Conservation (phyloP, 2,329 filamentous ascomycete species). For the Fusarium miscanthi region DNA sequence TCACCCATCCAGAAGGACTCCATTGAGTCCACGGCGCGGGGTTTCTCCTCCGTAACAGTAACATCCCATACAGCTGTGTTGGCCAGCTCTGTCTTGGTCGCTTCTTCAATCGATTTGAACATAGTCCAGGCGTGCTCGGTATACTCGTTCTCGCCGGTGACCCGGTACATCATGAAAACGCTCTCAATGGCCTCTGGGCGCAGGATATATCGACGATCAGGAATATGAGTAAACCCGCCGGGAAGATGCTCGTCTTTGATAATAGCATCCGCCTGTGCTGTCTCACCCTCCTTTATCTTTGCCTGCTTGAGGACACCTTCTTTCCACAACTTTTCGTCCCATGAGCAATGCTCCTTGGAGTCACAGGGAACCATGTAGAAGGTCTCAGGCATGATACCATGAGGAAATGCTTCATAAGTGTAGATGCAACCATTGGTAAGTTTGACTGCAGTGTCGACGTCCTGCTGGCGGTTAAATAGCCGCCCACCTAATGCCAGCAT, state of each 20-base stretch:
- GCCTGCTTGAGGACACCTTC: conserved; percentile 43
- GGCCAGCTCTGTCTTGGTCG: conserved; percentile 60
- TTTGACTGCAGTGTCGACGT: conserved; percentile 57
- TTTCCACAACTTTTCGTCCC: conserved; percentile 53
- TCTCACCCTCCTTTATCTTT: conserved; percentile 41
- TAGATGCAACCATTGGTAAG: conserved; percentile 64
- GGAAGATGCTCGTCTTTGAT: conserved; percentile 50
- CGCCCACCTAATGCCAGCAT: conserved; percentile 61
- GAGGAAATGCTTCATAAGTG: conserved; percentile 59
- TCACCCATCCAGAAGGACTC: conserved; percentile 56
- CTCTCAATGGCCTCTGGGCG: conserved; percentile 65
- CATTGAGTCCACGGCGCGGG: conserved; percentile 68
- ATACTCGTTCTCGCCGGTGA: conserved; percentile 59
- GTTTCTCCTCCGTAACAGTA: conserved; percentile 42
- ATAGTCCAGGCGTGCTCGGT: conserved; percentile 65
- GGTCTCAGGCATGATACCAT: conserved; percentile 65
- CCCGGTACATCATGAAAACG: conserved; percentile 64
- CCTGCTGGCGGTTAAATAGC: conserved; percentile 54
- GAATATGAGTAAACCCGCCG: conserved; percentile 71
- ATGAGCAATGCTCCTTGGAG: conserved; percentile 48
- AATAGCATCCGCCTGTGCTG: conserved; percentile 38
- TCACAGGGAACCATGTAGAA: conserved; percentile 57
- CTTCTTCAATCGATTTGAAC: conserved; percentile 60
- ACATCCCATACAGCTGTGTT: conserved; percentile 62
- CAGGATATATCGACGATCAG: conserved; percentile 63